A percentile compares a stretch with the other conserved stretches of the same genome.
Conservation (phyloP, 208 protist species). For the Leishmania mexicana region DNA sequence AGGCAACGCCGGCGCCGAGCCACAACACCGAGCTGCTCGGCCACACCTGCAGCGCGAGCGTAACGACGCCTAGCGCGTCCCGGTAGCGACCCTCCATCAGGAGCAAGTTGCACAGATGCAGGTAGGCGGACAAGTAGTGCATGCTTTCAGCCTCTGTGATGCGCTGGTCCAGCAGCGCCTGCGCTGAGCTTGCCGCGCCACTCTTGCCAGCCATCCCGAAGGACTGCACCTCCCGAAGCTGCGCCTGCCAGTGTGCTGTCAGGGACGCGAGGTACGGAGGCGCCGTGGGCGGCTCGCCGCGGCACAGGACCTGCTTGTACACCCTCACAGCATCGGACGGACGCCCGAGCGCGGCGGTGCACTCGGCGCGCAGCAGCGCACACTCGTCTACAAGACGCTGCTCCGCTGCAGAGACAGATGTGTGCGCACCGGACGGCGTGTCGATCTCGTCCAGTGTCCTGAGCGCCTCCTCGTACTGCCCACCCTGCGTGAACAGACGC, state of each 20-base stretch:
- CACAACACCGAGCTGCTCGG: constrained; percentile 77
- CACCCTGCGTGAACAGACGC: constrained; percentile 69
- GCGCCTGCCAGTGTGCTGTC: constrained; percentile 23
- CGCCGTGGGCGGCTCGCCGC: constrained; percentile 4
- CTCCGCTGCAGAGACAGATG: background rate
- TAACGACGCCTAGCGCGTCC: constrained; percentile 79
- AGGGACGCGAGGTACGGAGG: constrained; percentile 26
- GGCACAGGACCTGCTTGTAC: constrained; percentile 67
- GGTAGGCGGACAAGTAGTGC: constrained; percentile 38
- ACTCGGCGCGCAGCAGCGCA: constrained; percentile 67
- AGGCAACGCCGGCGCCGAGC: constrained; percentile 86
- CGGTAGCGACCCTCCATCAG: constrained; percentile 62
- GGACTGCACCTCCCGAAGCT: background rate
- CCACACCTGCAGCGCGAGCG: constrained; percentile 73
- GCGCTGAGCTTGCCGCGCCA: background rate
- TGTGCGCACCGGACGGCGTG: background rate
- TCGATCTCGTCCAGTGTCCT: constrained; percentile 39
- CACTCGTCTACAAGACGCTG: constrained; percentile 31
- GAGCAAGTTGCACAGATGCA: constrained; percentile 86
- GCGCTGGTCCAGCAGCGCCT: constrained; percentile 5
- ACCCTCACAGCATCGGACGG: constrained; percentile 46
- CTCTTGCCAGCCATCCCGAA: background rate
- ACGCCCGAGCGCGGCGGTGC: constrained; percentile 55
- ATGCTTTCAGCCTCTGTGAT: constrained; percentile 19
- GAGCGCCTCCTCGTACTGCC: constrained; percentile 70